Evolutionary conservation across 495 filamentous ascomycete genomes (phyloP).

Genomic region (Annulohypoxylon nitens): DNA sequence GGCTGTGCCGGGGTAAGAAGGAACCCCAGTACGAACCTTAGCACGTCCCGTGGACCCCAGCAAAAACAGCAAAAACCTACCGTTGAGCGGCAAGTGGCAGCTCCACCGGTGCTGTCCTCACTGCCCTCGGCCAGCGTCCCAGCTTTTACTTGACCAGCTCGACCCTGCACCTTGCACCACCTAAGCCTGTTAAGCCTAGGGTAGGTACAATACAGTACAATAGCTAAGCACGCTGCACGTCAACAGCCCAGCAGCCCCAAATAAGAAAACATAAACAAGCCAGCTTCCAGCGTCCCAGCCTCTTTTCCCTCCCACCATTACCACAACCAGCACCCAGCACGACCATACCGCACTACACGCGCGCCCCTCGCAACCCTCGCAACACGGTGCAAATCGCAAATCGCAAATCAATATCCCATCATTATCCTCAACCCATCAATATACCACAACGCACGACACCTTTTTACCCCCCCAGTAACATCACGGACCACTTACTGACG

Average conservation of each 20-base stretch:
- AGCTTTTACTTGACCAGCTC: background rate
- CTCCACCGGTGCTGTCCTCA: background rate
- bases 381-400: slow-evolving; percentile 35
- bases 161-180: background rate
- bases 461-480: slow-evolving; percentile 22
- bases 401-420: slow-evolving; percentile 23
- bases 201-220: background rate
- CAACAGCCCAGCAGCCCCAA: slow-evolving; percentile 37
- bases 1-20: background rate
- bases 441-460: background rate
- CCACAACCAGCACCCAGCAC: background rate
- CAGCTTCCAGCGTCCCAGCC: slow-evolving; percentile 37
- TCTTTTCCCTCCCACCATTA: slow-evolving; percentile 34
- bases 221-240: slow-evolving; percentile 33
- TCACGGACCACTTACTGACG: slow-evolving; percentile 36
- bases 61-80: background rate
- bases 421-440: slow-evolving; percentile 26
- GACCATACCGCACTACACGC: slow-evolving; percentile 23
- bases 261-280: slow-evolving; percentile 51
- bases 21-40: background rate
- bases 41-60: background rate
- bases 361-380: slow-evolving; percentile 42
- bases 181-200: too few species aligned
- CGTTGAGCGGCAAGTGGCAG: slow-evolving; percentile 6
- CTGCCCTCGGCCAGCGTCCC: background rate